Evolutionary conservation across 768 basidiomycete species (phyloP), one percentile per base, ranked within the genome.

Genomic region (Psilocybe sp.): DNA sequence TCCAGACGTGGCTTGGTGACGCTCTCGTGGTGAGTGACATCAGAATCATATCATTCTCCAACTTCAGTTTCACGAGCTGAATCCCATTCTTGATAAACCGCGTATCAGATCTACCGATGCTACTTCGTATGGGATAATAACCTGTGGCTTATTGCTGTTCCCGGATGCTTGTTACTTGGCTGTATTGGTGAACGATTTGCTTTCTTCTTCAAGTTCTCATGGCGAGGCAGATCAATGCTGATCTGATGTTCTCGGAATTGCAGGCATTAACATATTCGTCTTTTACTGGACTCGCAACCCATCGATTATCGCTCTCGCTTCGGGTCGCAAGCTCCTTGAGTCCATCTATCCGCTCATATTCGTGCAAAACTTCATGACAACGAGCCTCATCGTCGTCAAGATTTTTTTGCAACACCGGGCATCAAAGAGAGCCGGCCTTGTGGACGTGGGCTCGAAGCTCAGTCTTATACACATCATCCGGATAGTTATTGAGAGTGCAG

Each of bases 91-190:
- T 28, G 23, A 28, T 7, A 7, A 28, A 28, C 7, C 3, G 3
- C n/a, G 28, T 40, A 23, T 15, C 34, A 65, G 65, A 65, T 65
- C 28, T 67, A 64, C 49, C 57, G 66, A 16, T 65, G 64, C 43
- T 67, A 61, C 46, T 55, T 63, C 19, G 58, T 67, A 12, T 67
- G 66, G 66, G 53, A 60, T 36, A 52, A 54, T 28, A 59, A 54
- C 37, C 36, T 52, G 2, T 53, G 46, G 49, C 46, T 67, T 9
- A 56, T 67, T 20, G 18, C 52, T 4, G 15, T 64, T 39, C 64
- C 66, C 15, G 20, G 54, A n/a, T 40, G 62, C 8, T 54, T 67
- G 6, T 46, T 67, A 6, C 33, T 55, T 42, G 56, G 47, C 16
- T 57, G 50, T 19, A 53, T 65, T 37, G 54, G 66, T 61, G 37